These are phyloP conservation scores for Akanthomyces muscarius DNA, from an alignment of 2,329 filamentous ascomycete genomes.

Conservation along the genomic window DNA sequence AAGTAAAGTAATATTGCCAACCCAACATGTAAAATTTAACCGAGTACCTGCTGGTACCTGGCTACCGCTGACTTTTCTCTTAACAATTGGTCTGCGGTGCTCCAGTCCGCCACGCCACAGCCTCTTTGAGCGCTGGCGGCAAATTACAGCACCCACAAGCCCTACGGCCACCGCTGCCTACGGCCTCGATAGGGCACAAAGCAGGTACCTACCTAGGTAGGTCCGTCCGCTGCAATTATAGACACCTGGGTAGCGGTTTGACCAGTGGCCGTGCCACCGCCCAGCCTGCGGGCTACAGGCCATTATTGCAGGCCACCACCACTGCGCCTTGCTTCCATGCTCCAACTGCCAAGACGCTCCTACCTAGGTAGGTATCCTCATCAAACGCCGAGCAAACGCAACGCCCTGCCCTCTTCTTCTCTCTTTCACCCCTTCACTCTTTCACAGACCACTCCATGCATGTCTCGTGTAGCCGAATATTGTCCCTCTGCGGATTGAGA, in stretches of 20 bases:
- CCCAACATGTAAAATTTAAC: background rate
- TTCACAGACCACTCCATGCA: background rate
- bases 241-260: background rate
- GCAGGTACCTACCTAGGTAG: no score
- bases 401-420: conserved; percentile 7
- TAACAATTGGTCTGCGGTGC: background rate
- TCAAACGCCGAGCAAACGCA: conserved; percentile 9
- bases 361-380: background rate
- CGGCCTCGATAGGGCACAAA: background rate
- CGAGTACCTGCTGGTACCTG: background rate
- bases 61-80: background rate
- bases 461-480: conserved; percentile 5
- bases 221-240: background rate
- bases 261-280: background rate
- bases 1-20: background rate
- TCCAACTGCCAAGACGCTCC: background rate
- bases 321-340: background rate
- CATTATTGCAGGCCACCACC: background rate
- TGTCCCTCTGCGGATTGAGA: background rate
- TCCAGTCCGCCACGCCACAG: conserved; percentile 4
- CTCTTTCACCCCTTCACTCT: background rate
- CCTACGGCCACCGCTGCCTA: background rate
- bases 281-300: background rate
- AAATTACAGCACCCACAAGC: conserved; percentile 1
- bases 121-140: background rate